These are phyloP conservation scores for Acanthamoeba rhysodes DNA, from an alignment of 208 protist genomes.

Conservation along the genomic window DNA sequence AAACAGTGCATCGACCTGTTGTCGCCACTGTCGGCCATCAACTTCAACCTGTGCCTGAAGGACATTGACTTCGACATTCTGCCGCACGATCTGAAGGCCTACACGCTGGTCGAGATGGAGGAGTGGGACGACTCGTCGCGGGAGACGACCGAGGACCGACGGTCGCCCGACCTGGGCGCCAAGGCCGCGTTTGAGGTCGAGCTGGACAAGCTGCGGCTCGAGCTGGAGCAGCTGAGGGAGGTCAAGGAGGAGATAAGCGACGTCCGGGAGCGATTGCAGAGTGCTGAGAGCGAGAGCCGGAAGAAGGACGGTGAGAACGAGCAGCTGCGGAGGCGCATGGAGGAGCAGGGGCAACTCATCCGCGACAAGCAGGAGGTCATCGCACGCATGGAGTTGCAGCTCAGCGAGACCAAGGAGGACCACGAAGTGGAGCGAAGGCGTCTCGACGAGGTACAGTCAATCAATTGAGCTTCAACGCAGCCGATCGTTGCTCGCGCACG, in stretches of 20 bases:
- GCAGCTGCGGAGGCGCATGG: conserved; percentile 10
- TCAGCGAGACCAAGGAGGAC: conserved; percentile 12
- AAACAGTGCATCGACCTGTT: conserved; percentile 48
- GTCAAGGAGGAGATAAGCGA: conserved; percentile 17
- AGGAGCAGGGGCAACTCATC: conserved; percentile 2
- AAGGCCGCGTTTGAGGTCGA: conserved; percentile 18
- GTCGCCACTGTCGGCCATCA: neutral
- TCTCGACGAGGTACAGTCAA: neutral
- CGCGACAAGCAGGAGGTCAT: conserved; percentile 51
- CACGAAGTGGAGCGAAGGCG: neutral
- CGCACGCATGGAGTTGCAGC: neutral
- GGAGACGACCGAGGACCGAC: conserved; percentile 21
- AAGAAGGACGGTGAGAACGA: conserved; percentile 23
- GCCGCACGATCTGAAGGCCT: conserved; percentile 50
- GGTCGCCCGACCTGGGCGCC: conserved; percentile 19
- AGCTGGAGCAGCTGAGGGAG: conserved; percentile 35
- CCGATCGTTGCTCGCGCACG: too few species aligned
- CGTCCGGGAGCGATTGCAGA: neutral
- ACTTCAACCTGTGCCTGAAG: conserved; percentile 71
- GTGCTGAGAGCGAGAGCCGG: neutral
- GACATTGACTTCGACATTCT: conserved; percentile 65
- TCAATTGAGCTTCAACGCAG: neutral
- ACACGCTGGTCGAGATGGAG: conserved; percentile 40
- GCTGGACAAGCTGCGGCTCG: conserved; percentile 18
- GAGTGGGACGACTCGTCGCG: conserved; percentile 55